A percentile compares a stretch with the other conserved stretches of the same genome.
phyloP scores from a whole-genome alignment of 148 eudicot genomes.

The Talinum fruticosum region DNA sequence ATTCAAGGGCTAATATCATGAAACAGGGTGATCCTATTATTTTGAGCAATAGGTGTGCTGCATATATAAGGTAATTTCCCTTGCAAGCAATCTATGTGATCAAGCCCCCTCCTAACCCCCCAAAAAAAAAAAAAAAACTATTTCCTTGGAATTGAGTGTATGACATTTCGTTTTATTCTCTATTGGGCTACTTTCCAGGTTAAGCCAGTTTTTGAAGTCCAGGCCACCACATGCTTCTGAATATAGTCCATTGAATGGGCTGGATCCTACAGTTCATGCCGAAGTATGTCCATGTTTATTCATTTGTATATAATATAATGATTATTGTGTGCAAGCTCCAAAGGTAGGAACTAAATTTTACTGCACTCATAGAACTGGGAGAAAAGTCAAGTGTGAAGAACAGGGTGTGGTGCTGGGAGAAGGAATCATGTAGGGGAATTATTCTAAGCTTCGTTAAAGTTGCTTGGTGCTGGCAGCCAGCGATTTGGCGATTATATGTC shows the following conservation, averaged over 20 bases:
- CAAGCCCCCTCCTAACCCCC: not conserved
- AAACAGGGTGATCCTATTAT: conserved; percentile 77
- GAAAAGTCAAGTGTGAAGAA: not conserved
- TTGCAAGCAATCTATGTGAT: conserved; percentile 2
- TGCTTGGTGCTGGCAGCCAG: not conserved
- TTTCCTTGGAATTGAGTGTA: not conserved
- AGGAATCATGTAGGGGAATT: not conserved
- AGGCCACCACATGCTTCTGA: conserved; percentile 81
- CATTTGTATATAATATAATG: not conserved
- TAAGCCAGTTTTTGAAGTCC: conserved; percentile 57
- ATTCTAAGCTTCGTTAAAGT: not conserved
- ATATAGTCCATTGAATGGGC: conserved; percentile 66
- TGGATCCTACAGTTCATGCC: conserved; percentile 91
- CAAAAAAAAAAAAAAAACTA: no score
- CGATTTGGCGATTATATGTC: not conserved
- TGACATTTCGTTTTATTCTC: conserved; percentile 7
- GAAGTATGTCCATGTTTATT: conserved; percentile 49
- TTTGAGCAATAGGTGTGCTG: conserved; percentile 85
- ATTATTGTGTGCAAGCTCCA: not conserved
- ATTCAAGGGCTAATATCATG: conserved; percentile 70
- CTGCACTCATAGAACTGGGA: not conserved
- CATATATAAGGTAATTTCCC: conserved; percentile 69
- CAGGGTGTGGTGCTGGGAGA: not conserved
- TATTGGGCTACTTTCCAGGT: conserved; percentile 37
- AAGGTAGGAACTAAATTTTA: not conserved